These are phyloP conservation scores for Lecanicillium sp. DNA, from an alignment of 2,329 filamentous ascomycete genomes.

Conservation along the genomic window DNA sequence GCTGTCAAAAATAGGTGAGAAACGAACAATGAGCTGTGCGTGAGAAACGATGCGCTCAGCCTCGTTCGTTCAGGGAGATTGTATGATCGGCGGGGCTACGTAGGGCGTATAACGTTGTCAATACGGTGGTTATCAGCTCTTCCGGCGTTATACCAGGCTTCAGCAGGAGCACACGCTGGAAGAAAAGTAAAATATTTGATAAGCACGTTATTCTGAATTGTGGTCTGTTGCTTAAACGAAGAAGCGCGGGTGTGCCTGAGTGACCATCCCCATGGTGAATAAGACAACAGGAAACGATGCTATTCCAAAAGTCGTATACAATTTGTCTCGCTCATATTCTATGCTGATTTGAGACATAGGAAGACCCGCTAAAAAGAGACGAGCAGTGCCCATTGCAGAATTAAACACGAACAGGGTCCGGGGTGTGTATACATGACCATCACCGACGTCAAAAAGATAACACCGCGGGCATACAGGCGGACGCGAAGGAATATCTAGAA, in stretches of 20 bases:
- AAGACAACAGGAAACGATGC: not conserved
- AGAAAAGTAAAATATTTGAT: not conserved
- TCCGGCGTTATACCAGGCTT: not conserved
- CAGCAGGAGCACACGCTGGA: not conserved
- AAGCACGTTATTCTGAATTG: not conserved
- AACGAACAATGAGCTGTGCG: not conserved
- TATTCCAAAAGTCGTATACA: slow-evolving; percentile 8
- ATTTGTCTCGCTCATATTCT: not conserved
- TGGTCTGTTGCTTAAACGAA: not conserved
- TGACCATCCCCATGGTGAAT: too few species aligned
- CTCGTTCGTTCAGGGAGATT: not conserved
- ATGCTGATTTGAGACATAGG: not conserved
- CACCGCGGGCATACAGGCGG: too few species aligned
- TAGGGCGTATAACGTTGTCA: not conserved
- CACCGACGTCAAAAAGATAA: too few species aligned
- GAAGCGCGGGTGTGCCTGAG: not conserved
- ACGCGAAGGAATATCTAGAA: too few species aligned
- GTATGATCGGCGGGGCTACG: not conserved
- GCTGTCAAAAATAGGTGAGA: not conserved
- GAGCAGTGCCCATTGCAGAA: not conserved
- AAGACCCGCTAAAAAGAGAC: not conserved
- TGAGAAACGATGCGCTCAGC: slow-evolving; percentile 1
- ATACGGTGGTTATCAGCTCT: too few species aligned
- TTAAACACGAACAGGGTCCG: too few species aligned
- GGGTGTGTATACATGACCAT: too few species aligned